Conservation (phyloP, 2,329 filamentous ascomycete species). For the Lasiodiplodia hormozganensis region DNA sequence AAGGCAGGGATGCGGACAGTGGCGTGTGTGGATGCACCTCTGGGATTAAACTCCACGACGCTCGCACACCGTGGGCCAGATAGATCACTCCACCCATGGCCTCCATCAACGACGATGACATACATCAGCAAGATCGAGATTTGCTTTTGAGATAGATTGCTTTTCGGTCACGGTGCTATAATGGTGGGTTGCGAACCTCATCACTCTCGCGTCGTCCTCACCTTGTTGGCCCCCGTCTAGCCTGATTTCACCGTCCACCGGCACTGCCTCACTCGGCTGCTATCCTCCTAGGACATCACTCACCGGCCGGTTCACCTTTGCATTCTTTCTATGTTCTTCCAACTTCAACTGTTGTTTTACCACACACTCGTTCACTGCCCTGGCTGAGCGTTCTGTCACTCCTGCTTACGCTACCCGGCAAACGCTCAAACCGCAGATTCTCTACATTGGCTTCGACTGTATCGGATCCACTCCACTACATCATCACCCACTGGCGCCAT, state of each 20-base stretch:
- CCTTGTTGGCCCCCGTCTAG: conserved; percentile 5
- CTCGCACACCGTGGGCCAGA: not conserved
- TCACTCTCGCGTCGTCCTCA: not conserved
- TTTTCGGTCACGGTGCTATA: conserved; percentile 3
- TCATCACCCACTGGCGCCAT: not conserved
- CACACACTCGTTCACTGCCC: conserved; percentile 17
- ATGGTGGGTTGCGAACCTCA: conserved; percentile 3
- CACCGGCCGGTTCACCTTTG: not conserved
- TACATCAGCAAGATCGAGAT: conserved; percentile 12
- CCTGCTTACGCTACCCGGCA: not conserved
- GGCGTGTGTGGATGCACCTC: conserved; percentile 2
- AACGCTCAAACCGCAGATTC: not conserved
- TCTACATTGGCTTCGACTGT: not conserved
- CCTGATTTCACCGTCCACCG: not conserved
- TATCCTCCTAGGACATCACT: not conserved
- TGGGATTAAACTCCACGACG: conserved; percentile 20
- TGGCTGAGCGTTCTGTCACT: not conserved
- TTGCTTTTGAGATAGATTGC: conserved; percentile 24
- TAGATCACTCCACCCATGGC: conserved; percentile 16
- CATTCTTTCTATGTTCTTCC: conserved; percentile 19
- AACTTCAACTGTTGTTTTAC: conserved; percentile 16
- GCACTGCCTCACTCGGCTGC: not conserved
- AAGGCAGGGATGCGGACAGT: conserved; percentile 10
- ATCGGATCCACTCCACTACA: not conserved
- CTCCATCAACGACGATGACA: conserved; percentile 16